Conservation (phyloP, 305 asterid genomes). For the Solanum aculeatissimum region DNA sequence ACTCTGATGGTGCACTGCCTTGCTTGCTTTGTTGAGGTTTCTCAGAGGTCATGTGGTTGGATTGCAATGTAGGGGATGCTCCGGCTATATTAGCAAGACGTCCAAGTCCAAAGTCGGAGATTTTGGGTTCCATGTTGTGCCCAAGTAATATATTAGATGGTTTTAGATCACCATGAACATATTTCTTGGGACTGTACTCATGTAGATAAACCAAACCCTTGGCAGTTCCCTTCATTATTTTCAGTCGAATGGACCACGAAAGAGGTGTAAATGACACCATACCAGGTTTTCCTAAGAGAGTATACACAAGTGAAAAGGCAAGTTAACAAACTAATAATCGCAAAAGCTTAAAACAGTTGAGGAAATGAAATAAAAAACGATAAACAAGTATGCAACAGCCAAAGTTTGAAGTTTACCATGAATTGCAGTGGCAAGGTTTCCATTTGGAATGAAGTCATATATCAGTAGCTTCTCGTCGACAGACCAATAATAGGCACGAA, state of each 20-base stretch:
- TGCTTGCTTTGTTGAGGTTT: conserved; percentile 31
- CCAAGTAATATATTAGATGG: conserved; percentile 82
- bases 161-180: conserved; percentile 81
- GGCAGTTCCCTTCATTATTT: conserved; percentile 76
- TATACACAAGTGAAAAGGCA: neutral
- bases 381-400: neutral
- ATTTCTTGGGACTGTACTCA: conserved; percentile 81
- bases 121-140: conserved; percentile 63
- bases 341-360: neutral
- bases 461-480: conserved; percentile 81
- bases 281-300: conserved; percentile 61
- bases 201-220: conserved; percentile 67
- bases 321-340: neutral
- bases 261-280: conserved; percentile 53
- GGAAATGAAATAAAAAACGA: neutral
- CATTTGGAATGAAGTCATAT: conserved; percentile 62
- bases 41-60: conserved; percentile 41
- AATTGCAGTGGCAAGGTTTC: conserved; percentile 62
- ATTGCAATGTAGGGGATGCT: conserved; percentile 54
- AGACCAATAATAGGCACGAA: conserved; percentile 84
- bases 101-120: conserved; percentile 84
- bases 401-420: conserved; percentile 40
- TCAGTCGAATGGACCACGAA: conserved; percentile 58
- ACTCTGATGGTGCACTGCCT: conserved; percentile 36
- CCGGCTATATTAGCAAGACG: conserved; percentile 82